Evolutionary conservation across 345 rosid species (phyloP).

Genomic region (Euphorbia lathyris): DNA sequence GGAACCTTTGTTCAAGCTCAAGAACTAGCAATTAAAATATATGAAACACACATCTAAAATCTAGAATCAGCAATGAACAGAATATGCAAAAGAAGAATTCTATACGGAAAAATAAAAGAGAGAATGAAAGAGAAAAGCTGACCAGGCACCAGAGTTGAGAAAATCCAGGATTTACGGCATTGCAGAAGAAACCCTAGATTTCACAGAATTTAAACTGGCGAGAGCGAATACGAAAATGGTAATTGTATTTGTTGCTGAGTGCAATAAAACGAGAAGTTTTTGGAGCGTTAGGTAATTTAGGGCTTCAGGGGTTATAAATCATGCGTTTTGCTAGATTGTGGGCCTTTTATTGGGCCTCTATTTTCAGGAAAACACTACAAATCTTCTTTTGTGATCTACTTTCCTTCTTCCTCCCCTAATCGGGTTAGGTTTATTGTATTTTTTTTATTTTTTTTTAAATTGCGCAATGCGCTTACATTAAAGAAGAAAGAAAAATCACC

Average conservation of each 20-base stretch:
- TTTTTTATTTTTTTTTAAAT: not conserved
- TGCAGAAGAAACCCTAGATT: constrained; percentile 12
- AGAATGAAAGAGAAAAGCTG: not conserved
- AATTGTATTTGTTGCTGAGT: not conserved
- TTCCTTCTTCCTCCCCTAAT: no score
- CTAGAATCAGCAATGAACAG: not conserved
- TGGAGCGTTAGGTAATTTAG: not conserved
- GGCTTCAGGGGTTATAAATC: not conserved
- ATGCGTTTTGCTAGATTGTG: not conserved
- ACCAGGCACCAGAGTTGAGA: not conserved
- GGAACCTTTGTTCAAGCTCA: not conserved
- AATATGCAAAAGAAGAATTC: not conserved
- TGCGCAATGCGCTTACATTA: no score
- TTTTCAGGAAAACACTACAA: not conserved
- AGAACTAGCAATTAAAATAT: not conserved
- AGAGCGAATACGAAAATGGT: not conserved
- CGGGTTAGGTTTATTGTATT: not conserved
- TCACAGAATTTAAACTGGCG: constrained; percentile 2
- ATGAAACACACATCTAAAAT: not conserved
- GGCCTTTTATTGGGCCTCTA: not conserved
- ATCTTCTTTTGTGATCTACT: no score
- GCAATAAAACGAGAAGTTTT: not conserved
- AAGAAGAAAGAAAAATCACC: no score
- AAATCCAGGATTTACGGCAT: constrained; percentile 3
- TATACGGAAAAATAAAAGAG: not conserved